phyloP scores from a whole-genome alignment of 805 yeast genomes.

The Komagataella pseudopastoris region DNA sequence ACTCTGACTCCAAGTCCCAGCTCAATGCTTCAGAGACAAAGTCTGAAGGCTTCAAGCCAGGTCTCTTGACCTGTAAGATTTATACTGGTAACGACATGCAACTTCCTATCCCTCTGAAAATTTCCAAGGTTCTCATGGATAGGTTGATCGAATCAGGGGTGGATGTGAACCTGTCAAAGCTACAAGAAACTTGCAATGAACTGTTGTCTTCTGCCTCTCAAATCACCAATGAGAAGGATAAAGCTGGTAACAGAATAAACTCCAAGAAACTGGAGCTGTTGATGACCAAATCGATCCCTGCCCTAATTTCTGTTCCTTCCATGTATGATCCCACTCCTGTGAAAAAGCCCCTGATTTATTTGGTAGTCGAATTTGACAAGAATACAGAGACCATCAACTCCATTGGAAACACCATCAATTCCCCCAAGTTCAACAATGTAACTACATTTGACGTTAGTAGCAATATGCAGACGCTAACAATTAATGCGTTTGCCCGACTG shows the following conservation, averaged over 20 bases:
- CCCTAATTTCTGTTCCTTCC: slow-evolving; percentile 30
- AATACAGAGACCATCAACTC: slow-evolving; percentile 85
- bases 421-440: slow-evolving; percentile 78
- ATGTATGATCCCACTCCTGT: slow-evolving; percentile 17
- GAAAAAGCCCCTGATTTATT: slow-evolving; percentile 59
- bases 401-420: slow-evolving; percentile 62
- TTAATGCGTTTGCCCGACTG: slow-evolving; percentile 70
- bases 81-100: slow-evolving; percentile 55
- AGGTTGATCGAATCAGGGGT: slow-evolving; percentile 51
- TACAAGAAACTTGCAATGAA: slow-evolving; percentile 18
- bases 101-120: slow-evolving; percentile 58
- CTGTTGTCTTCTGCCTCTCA: slow-evolving; percentile 4
- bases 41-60: slow-evolving; percentile 29
- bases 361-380: slow-evolving; percentile 90
- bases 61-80: slow-evolving; percentile 65
- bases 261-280: slow-evolving; percentile 6
- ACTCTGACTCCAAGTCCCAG: not conserved
- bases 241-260: not conserved
- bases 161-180: slow-evolving; percentile 17
- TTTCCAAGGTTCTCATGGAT: slow-evolving; percentile 48
- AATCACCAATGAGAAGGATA: slow-evolving; percentile 4
- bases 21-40: not conserved
- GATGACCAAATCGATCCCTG: slow-evolving; percentile 25
- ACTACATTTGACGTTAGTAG: slow-evolving; percentile 83
- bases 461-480: slow-evolving; percentile 40